Base-by-base conservation (phyloP, 1,139 yeast genomes). In the Magnusiomyces paraingens region DNA sequence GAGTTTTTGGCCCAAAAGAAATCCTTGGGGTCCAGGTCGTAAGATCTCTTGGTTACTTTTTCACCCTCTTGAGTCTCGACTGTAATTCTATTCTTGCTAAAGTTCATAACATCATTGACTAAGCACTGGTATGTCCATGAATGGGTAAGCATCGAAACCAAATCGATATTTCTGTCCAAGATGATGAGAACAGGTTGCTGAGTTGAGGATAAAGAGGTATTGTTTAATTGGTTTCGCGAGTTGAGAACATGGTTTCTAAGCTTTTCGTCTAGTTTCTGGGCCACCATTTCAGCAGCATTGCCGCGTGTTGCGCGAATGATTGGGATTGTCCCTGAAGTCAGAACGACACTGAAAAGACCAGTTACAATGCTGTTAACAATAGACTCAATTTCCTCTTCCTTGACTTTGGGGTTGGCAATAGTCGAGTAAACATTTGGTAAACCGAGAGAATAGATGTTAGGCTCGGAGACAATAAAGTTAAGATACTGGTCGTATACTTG, bases 91-190 rank as follows among this genome's bases (percentile, higher is more conserved):
- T 91, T 91, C 66, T 95, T 79, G 61, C 83, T 80, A 62, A 93
- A 76, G 54, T 81, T 80, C 68, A 94, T 88, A 11, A 90, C 95
- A 68, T 93, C 99, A 64, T 91, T 86, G 15, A 93, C 95, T 81
- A 93, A 84, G 64, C 97, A 90, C 72, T 93, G 96, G 68, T 93
- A 93, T 52, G 95, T 90, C 98, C 99, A 91, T 5, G 97, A 89
- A 70, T 93, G 99, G 1, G 94, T 81, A 68, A 94, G 84, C 98
- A 93, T 91, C 29, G 96, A 85, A 1, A 93, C 84, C 59, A 94
- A 75, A 70, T 94, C 98, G 57, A 93, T 78, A 64, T 86, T 88
- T 67, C 99, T 80, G 69, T 93, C 99, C 56, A 91, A 73, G 52
- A 93, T 72, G 41, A 94, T 77, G 63, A 93, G 75, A 15, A 93